Conservation (phyloP, 495 filamentous ascomycete genomes). For the Podospora bellae-mahoneyi region DNA sequence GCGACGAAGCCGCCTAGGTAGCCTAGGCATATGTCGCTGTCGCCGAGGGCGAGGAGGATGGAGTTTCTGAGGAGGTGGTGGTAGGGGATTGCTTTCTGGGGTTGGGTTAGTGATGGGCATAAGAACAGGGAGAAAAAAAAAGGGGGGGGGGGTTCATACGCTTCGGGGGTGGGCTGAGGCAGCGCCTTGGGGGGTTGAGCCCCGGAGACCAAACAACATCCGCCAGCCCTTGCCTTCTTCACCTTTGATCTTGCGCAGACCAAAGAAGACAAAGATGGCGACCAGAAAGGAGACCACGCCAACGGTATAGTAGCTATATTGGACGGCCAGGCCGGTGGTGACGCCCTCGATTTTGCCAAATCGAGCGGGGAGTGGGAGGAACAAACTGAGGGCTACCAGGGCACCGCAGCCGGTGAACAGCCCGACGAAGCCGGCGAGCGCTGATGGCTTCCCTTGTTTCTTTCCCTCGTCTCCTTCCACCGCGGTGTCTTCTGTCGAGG, state of each 20-base stretch:
- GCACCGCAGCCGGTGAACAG: constrained; percentile 91
- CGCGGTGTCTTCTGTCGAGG: constrained; percentile 12
- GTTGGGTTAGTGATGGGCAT: not conserved
- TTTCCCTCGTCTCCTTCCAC: not conserved
- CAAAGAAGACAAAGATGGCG: constrained; percentile 71
- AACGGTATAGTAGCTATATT: constrained; percentile 80
- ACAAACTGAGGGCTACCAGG: constrained; percentile 71
- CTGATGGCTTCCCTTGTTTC: constrained; percentile 43
- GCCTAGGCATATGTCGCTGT: constrained; percentile 74
- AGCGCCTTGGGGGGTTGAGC: constrained; percentile 18
- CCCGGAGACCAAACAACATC: constrained; percentile 43
- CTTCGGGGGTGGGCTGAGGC: constrained; percentile 18
- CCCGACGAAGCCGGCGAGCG: constrained; percentile 85
- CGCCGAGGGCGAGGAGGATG: constrained; percentile 66
- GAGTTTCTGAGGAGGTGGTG: constrained; percentile 58
- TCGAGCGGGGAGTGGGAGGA: constrained; percentile 79
- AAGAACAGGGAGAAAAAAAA: not conserved
- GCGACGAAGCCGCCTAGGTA: constrained; percentile 96
- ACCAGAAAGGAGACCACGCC: constrained; percentile 67
- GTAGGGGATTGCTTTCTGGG: constrained; percentile 42
- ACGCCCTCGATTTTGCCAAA: constrained; percentile 65
- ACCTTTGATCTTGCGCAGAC: constrained; percentile 70
- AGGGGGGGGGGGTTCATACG: constrained; percentile 10
- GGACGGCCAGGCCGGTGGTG: constrained; percentile 64
- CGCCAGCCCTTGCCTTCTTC: constrained; percentile 73